These are phyloP conservation scores for Taphrina sp. DNA, from an alignment of 1,139 yeast genomes.

Conservation along the genomic window DNA sequence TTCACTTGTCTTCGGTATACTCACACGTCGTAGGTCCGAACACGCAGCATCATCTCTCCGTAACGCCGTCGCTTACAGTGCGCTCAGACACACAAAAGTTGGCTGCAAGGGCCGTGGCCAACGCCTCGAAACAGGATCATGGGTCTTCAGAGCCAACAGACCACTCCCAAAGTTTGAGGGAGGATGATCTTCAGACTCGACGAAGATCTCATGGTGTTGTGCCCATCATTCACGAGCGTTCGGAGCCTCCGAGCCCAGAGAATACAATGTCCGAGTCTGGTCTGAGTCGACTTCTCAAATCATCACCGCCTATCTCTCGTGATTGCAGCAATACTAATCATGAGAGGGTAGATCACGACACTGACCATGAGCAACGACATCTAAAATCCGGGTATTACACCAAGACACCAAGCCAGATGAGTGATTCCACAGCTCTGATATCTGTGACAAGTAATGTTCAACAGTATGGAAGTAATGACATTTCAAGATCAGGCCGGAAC, in stretches of 20 bases:
- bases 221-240: conserved; percentile 20
- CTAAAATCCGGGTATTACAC: background rate
- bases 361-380: background rate
- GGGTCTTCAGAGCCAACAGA: no score
- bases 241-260: conserved; percentile 28
- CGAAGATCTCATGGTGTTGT: conserved; percentile 4
- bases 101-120: conserved; percentile 22
- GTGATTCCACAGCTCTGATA: conserved; percentile 19
- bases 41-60: conserved; percentile 9
- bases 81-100: conserved; percentile 27
- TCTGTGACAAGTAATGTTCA: conserved; percentile 1
- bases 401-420: conserved; percentile 29
- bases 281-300: conserved; percentile 2
- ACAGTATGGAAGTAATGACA: background rate
- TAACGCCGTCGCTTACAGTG: conserved; percentile 10
- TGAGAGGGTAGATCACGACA: background rate
- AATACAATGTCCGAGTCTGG: conserved; percentile 22
- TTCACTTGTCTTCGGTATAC: no score
- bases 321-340: background rate
- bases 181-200: background rate
- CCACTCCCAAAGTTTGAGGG: background rate
- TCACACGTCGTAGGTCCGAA: no score
- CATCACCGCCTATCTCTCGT: conserved; percentile 13
- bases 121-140: no score
- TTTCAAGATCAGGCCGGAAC: background rate